Evolutionary conservation across 169 alveolate genomes (phyloP), one percentile per base, ranked within the genome.

Genomic region (Eimeria tenella): DNA sequence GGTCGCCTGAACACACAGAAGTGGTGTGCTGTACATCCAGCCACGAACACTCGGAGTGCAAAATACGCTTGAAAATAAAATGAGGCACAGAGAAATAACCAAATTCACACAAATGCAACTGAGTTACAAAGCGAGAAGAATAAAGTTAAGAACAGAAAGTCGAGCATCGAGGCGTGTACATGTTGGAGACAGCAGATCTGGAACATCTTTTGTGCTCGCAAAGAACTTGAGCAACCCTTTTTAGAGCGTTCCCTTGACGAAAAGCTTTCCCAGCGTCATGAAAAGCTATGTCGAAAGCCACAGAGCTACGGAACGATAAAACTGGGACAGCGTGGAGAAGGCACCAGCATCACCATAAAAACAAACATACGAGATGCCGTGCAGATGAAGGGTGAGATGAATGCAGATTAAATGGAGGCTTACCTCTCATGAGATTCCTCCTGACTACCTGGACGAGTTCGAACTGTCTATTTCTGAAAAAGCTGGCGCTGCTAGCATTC

Each of bases 401-500:
- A 25, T 71, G 15, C 25, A 58, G 15, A 73, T 10, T 11, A 73
- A 73, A 1, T 73, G 42, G 42, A 13, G 58, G 19, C 83, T 23
- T 31, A 83, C 90, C 90, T 60, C 90, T 23, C 90, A 83, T 83
- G 49, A 83, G 90, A 56, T 83, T 83, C 75, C 90, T 83, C 60
- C 65, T 83, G 50, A 83, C 90, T 17, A 83, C 90, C 62, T 83
- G 90, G 62, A 83, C 74, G 42, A 83, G 90, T 56, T 83, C 90
- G 7, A 83, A 83, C 49, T 83, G 90, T n/a, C 90, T 83, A 56
- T 83, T 83, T 60, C 90, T 83, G 60, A 83, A 56, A 11, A 83
- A 83, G 56, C 90, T 56, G 31, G 90, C 90, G n/a, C 90, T 83
- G 90, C 90, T 83, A 60, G 90, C 90, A 50, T 83, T 83, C 1